These are phyloP conservation scores for Pleurotus citrinopileatus DNA, from an alignment of 768 basidiomycete genomes.

Conservation along the genomic window DNA sequence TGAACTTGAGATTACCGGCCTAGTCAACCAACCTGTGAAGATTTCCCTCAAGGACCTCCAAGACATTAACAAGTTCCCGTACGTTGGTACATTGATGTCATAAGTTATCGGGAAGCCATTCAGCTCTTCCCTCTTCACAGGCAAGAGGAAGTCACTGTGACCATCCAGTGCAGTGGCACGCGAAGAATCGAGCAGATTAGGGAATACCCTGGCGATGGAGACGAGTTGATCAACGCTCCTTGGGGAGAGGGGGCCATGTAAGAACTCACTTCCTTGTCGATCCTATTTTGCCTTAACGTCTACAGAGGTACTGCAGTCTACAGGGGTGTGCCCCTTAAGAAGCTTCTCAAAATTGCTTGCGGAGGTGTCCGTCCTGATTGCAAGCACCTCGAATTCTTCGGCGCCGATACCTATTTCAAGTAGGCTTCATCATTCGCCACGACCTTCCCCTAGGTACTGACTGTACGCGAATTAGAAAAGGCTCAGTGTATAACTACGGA, in stretches of 20 bases:
- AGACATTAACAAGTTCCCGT: constrained; percentile 47
- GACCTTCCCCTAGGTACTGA: not conserved
- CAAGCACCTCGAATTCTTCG: constrained; percentile 52
- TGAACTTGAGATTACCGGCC: constrained; percentile 49
- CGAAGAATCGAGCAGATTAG: constrained; percentile 50
- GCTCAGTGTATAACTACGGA: constrained; percentile 34
- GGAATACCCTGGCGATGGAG: constrained; percentile 52
- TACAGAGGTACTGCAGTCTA: constrained; percentile 49
- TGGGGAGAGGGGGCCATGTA: constrained; percentile 46
- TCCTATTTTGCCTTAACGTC: not conserved
- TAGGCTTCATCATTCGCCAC: constrained; percentile 15
- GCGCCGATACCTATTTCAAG: constrained; percentile 59
- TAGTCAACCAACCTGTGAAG: constrained; percentile 43
- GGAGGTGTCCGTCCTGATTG: constrained; percentile 47
- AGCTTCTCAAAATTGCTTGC: constrained; percentile 49
- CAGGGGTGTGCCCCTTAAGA: constrained; percentile 51
- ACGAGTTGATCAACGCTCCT: constrained; percentile 50
- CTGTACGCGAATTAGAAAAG: constrained; percentile 22
- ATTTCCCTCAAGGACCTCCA: constrained; percentile 45
- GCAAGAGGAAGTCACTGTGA: constrained; percentile 47
- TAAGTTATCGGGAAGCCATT: not conserved
- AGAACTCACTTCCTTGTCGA: constrained; percentile 14
- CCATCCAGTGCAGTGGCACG: constrained; percentile 54
- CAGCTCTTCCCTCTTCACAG: constrained; percentile 19
- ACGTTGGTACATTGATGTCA: not conserved